Base-by-base conservation (phyloP, 768 basidiomycete species). In the Suillus subluteus region DNA sequence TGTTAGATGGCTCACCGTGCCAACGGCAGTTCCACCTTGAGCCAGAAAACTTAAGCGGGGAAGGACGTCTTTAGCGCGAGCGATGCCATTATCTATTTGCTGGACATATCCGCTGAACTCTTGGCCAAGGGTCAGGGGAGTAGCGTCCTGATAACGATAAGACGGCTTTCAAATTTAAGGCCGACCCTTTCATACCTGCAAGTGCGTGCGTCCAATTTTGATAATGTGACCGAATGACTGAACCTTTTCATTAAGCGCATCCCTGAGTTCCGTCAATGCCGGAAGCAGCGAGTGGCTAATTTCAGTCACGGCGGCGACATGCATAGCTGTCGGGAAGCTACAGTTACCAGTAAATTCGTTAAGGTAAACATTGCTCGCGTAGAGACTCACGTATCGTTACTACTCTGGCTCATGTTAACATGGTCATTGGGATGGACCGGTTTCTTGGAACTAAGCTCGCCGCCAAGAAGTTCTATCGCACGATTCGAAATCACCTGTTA, bases 351-450 rank as follows among this genome's bases (percentile, higher is more conserved):
- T 66, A 56, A 68, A 62, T 6, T 8, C 32, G 11, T n/a, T 2
- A n/a, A 58, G n/a, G 50, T 40, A 40, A 16, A 12, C 32, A 46
- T 61, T 50, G 38, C 23, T 8, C 4, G 64, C 11, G 46, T 30
- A 18, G 32, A 18, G 12, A 83, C 91, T 73, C 77, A 95, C 95
- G 96, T 96, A 80, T 99, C 98, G 74, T 99, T 99, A 74, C 95
- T 96, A 70, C 95, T 97, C 79, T 99, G 97, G 78, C 94, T 95
- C 92, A 92, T 97, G 83, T 99, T 99, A 73, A 98, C 96, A 79
- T 99, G 98, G 76, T 99, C 98, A 79, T 99, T 99, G 50, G 98
- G 98, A 77, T 99, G 98, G 1, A 99, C 96, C 6, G 98, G 98
- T 73, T 85, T 94, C 85, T 99, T 99, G 55, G 93, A 95, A 43